These are phyloP conservation scores for Solanum dulcamara DNA, from an alignment of 257 asterid species.

Conservation along the genomic window DNA sequence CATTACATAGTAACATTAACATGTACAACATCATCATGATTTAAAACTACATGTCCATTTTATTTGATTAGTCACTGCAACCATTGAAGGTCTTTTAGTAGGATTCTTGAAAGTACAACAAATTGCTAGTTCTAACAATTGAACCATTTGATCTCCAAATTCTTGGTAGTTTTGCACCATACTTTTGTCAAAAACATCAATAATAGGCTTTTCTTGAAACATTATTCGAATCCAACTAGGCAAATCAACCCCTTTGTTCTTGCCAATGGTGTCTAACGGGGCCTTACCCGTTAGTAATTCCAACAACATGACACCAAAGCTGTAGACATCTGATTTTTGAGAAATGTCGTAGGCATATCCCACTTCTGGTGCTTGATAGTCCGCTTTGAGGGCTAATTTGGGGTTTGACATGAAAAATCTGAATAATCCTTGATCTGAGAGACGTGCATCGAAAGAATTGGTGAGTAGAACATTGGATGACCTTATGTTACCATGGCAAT, in stretches of 20 bases:
- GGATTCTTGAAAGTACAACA: constrained; percentile 8
- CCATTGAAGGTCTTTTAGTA: constrained; percentile 6
- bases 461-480: constrained; percentile 21
- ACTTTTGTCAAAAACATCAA: constrained; percentile 3
- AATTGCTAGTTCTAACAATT: constrained; percentile 5
- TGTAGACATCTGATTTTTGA: constrained; percentile 22
- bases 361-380: constrained; percentile 21
- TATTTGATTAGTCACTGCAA: not conserved
- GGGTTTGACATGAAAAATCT: not conserved
- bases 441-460: not conserved
- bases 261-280: not conserved
- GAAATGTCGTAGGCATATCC: not conserved
- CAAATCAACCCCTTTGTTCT: constrained; percentile 6
- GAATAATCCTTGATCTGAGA: constrained; percentile 14
- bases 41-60: not conserved
- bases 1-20: no score
- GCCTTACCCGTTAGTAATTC: constrained; percentile 8
- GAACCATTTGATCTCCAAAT: constrained; percentile 10
- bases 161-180: not conserved
- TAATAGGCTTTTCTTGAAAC: constrained; percentile 5
- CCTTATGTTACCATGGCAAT: constrained; percentile 28
- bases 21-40: not conserved
- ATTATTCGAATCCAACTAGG: constrained; percentile 11
- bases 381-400: not conserved
- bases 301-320: constrained; percentile 26